Conservation (phyloP, 2,329 filamentous ascomycete genomes). For the Epichloe hybrida region DNA sequence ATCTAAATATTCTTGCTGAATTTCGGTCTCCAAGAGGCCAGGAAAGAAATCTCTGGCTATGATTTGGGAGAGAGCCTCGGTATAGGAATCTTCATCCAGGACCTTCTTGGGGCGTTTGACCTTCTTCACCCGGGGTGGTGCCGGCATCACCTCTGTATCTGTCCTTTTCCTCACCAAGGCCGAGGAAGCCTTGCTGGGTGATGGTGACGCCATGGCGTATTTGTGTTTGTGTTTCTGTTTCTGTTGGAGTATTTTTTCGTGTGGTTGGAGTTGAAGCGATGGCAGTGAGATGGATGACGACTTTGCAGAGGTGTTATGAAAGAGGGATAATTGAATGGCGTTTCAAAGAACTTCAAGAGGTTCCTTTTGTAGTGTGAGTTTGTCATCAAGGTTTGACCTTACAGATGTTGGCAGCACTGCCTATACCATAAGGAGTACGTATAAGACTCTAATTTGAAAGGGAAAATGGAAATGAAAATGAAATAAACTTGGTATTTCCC, state of each 20-base stretch:
- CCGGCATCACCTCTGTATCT: constrained; percentile 65
- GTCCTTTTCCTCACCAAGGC: constrained; percentile 57
- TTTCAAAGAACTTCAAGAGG: no score
- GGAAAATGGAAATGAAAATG: no score
- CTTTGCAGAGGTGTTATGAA: no score
- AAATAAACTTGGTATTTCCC: no score
- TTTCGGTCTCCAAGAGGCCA: constrained; percentile 70
- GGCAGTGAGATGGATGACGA: no score
- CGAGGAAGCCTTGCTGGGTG: constrained; percentile 1
- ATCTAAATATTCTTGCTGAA: constrained; percentile 83
- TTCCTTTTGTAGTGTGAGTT: no score
- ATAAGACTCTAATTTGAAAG: no score
- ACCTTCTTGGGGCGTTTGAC: constrained; percentile 84
- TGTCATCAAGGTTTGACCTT: no score
- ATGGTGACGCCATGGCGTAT: neutral
- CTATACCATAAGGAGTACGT: no score
- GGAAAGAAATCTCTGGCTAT: constrained; percentile 97
- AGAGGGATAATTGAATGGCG: no score
- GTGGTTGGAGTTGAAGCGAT: neutral
- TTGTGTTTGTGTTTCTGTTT: neutral
- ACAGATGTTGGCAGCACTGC: no score
- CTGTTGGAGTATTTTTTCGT: neutral
- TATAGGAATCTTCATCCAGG: constrained; percentile 89
- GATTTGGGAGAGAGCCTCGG: constrained; percentile 78
- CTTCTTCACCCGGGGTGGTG: constrained; percentile 70